A percentile compares a stretch with the other conserved stretches of the same genome.
These are phyloP conservation scores for Luffa aegyptiaca DNA, from an alignment of 306 rosid species.

Conservation along the genomic window DNA sequence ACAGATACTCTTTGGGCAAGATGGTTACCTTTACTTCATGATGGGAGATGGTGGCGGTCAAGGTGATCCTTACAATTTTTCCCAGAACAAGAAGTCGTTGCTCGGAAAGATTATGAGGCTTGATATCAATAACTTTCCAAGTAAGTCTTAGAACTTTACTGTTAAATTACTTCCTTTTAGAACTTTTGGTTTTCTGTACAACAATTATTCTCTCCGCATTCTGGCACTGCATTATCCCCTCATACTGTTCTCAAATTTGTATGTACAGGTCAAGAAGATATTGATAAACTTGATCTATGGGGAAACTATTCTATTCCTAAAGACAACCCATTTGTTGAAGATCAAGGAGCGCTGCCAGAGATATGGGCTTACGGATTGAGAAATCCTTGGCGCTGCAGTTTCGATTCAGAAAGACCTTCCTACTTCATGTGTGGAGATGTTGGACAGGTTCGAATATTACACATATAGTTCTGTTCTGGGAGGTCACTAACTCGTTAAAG, in stretches of 20 bases:
- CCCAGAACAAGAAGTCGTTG: conserved; percentile 93
- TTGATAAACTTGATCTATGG: conserved; percentile 61
- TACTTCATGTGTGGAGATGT: conserved; percentile 84
- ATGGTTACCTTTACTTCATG: conserved; percentile 80
- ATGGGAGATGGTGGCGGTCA: conserved; percentile 85
- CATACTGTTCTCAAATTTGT: background rate
- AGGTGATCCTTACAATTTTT: conserved; percentile 77
- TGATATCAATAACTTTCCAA: conserved; percentile 62
- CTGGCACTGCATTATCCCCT: background rate
- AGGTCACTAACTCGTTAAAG: background rate
- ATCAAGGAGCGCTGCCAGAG: conserved; percentile 53
- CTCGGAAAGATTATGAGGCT: conserved; percentile 96
- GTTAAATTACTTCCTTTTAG: background rate
- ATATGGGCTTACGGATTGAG: conserved; percentile 85
- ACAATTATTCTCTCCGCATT: background rate
- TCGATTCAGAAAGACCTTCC: conserved; percentile 72
- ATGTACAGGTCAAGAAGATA: conserved; percentile 50
- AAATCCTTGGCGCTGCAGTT: conserved; percentile 99
- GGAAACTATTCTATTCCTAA: conserved; percentile 87
- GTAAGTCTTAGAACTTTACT: conserved; percentile 27
- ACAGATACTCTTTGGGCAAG: conserved; percentile 88
- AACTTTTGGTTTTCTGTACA: background rate
- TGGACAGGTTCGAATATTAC: conserved; percentile 56
- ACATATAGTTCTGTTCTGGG: background rate
- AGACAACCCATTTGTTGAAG: conserved; percentile 71